Evolutionary conservation across 345 rosid genomes (phyloP), one percentile per base, ranked within the genome.

Genomic region (sweet orange (Citrus sinensis)): DNA sequence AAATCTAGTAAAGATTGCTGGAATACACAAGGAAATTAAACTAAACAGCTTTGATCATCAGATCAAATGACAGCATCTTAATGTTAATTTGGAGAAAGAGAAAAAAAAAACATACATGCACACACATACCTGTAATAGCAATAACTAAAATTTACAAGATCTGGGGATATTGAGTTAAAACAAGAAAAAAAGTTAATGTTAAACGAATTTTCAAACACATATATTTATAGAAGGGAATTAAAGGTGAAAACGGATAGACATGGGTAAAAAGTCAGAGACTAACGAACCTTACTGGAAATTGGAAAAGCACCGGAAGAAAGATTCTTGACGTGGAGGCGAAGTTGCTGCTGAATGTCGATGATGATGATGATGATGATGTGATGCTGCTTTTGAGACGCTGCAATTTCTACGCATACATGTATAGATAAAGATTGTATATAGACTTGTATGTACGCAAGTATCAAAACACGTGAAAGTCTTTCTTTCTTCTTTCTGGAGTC

Each of bases 401-500:
- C 58, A 46, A 13, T 17, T 54, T 54, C 58, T 54, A 54, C 7
- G 22, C 58, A 17, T 54, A 46, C 58, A 17, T 5, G 3, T 17
- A 17, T 54, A 4, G 22, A 17, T 11, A 46, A 46, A 46, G 17
- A 46, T 46, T 13, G 51, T 16, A 5, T 17, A 17, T 5, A 17
- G 58, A 54, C 58, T 54, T 54, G 7, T 54, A 4, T 17, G 58
- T 0, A 19, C 5, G 5, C 22, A 42, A 11, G 7, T 42, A 42
- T 56, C n/a, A 40, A n/a, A 24, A 42, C 73, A 70, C 35, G 24
- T 25, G 73, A 46, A 46, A 46, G 73, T 70, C 37, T 40, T 69
- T 54, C 58, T 66, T 24, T 16, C 34, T 79, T 80, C 67, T 82
- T 82, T 19, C 25, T 70, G 20, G 10, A 59, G 58, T 54, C 58